Base-by-base conservation (phyloP, 495 filamentous ascomycete genomes). In the Aspergillus ellipticus region DNA sequence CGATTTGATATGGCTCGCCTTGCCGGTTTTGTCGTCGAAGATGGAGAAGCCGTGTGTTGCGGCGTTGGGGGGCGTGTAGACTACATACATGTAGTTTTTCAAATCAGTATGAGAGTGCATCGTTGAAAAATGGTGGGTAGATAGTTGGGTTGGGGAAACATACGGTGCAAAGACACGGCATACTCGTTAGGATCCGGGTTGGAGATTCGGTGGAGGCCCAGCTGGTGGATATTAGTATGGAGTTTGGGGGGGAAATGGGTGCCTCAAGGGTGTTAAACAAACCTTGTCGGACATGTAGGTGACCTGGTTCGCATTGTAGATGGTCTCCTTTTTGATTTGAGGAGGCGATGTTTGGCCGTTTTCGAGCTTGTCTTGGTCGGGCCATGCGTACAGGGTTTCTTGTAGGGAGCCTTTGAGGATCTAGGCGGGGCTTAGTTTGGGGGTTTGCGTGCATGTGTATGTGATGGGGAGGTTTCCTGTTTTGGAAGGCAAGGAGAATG, bases 31-130 rank as follows among this genome's bases (percentile, higher is more conserved):
- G 35, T 79, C 76, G 63, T 89, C 80, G 69, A 87, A 96, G 61
- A 89, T 80, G 55, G 85, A 76, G 64, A 87, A 92, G 2, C 90
- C 90, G 54, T 84, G 74, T 37, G 74, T 82, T 13, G 88, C 87
- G 4, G 91, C 90, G 62, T 95, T 93, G 6, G 92, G 92, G 42
- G 92, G 92, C 1, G 91, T 95, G 65, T 96, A 96, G 42, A 96
- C 87, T 90, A 58, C 7, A 28, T 15, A 4, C 13, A 29, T 6
- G 28, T 42, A 33, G n/a, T n/a, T n/a, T n/a, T n/a, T 22, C 42
- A 41, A 31, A 28, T 51, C 21, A 55, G 55, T 22, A 50, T 41
- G 35, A 17, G 46, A 56, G 53, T 6, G 26, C 29, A 26, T n/a
- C n/a, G n/a, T n/a, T n/a, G n/a, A n/a, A n/a, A n/a, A n/a, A n/a